A percentile compares a stretch with the other conserved stretches of the same genome.
Conservation (phyloP, 1,284 basidiomycete species). For the Apiotrichum porosum region DNA sequence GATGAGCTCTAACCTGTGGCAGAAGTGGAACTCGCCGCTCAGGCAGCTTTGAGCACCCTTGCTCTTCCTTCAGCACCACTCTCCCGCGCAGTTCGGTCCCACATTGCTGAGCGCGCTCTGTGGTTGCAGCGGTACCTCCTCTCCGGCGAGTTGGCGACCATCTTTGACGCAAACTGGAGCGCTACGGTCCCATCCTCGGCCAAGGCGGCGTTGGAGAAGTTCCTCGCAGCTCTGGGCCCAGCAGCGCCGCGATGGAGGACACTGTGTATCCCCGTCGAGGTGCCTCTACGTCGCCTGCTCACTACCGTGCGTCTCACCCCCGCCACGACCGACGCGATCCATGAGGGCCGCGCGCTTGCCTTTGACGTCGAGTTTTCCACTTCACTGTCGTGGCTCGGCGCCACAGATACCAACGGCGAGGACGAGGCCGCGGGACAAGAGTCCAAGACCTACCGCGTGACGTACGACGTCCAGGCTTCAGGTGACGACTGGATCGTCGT, state of each 20-base stretch:
- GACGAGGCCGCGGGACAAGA: not conserved
- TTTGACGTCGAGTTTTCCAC: constrained; percentile 27
- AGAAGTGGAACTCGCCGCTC: constrained; percentile 12
- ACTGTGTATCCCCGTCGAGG: constrained; percentile 47
- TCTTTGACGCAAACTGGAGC: constrained; percentile 10
- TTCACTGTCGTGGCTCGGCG: constrained; percentile 32
- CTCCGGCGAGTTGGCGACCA: not conserved
- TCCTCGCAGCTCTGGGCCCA: not conserved
- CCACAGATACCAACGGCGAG: no score
- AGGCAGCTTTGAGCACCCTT: constrained; percentile 7
- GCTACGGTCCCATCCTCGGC: not conserved
- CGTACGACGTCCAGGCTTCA: constrained; percentile 34
- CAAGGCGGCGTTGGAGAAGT: not conserved
- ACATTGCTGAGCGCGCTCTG: constrained; percentile 4
- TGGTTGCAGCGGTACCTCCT: constrained; percentile 23
- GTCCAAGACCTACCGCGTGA: constrained; percentile 10
- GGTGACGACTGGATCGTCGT: constrained; percentile 42
- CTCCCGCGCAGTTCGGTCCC: constrained; percentile 3
- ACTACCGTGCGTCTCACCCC: constrained; percentile 25
- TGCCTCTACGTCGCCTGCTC: constrained; percentile 36
- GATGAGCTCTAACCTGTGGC: constrained; percentile 1
- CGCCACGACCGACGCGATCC: constrained; percentile 17
- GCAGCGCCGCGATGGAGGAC: constrained; percentile 28
- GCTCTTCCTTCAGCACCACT: not conserved
- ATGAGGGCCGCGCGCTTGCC: constrained; percentile 39